phyloP scores from a whole-genome alignment of 2,329 filamentous ascomycete species.

The Teratosphaeria nubilosa region DNA sequence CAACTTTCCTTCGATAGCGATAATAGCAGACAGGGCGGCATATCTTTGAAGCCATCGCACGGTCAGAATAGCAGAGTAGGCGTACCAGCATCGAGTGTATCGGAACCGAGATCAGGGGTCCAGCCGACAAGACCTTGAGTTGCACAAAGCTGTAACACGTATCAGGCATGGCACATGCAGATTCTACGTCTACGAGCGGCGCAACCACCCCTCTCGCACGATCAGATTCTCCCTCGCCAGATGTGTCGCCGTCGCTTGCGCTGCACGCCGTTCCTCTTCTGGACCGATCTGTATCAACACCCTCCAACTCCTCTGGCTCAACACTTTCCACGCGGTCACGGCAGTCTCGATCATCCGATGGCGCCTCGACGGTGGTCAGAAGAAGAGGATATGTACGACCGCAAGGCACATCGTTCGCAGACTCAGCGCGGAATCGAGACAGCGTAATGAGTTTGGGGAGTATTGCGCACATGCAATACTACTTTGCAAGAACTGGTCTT shows the following conservation, averaged over 20 bases:
- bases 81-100: background rate
- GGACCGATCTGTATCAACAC: slow-evolving; percentile 54
- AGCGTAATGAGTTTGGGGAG: slow-evolving; percentile 94
- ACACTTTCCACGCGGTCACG: slow-evolving; percentile 29
- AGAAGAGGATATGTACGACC: slow-evolving; percentile 80
- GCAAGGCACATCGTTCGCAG: slow-evolving; percentile 78
- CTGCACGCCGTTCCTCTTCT: slow-evolving; percentile 50
- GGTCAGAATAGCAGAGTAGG: background rate
- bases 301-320: slow-evolving; percentile 47
- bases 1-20: background rate
- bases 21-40: background rate
- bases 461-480: slow-evolving; percentile 95
- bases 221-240: slow-evolving; percentile 55
- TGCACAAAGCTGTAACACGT: background rate
- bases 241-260: slow-evolving; percentile 52
- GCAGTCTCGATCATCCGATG: slow-evolving; percentile 44
- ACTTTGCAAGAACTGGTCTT: slow-evolving; percentile 89
- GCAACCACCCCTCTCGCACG: slow-evolving; percentile 26
- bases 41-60: background rate
- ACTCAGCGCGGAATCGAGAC: slow-evolving; percentile 79
- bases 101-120: background rate
- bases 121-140: background rate
- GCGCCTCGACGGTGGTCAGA: slow-evolving; percentile 33
- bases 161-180: slow-evolving; percentile 28
- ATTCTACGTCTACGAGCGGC: slow-evolving; percentile 15